Percentiles rank a stretch among this genome's conserved stretches.
These are phyloP conservation scores for Candolleomyces eurysporus DNA, from an alignment of 768 basidiomycete genomes.

Conservation along the genomic window DNA sequence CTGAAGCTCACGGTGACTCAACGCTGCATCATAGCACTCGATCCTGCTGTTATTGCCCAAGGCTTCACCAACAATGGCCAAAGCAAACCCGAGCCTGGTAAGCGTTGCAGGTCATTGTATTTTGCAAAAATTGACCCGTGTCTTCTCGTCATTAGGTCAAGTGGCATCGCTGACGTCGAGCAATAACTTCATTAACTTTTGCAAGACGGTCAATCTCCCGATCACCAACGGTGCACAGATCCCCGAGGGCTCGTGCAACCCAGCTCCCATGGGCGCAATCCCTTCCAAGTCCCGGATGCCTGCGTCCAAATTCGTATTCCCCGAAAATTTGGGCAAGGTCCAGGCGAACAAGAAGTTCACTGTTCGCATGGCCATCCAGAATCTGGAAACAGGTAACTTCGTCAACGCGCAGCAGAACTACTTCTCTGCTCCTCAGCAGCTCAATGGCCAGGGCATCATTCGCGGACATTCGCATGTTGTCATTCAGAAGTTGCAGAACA, in stretches of 20 bases:
- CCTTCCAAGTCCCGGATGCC: conserved; percentile 47
- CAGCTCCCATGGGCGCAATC: conserved; percentile 58
- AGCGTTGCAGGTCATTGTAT: conserved; percentile 40
- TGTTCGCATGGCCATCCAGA: conserved; percentile 45
- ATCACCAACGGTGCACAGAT: conserved; percentile 58
- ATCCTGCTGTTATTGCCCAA: conserved; percentile 41
- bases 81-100: conserved; percentile 33
- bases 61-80: conserved; percentile 54
- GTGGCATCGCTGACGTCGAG: conserved; percentile 53
- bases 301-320: conserved; percentile 46
- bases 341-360: conserved; percentile 48
- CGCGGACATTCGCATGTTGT: conserved; percentile 61
- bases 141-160: conserved; percentile 31
- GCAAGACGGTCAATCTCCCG: conserved; percentile 44
- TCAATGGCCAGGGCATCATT: conserved; percentile 50
- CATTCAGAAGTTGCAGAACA: conserved; percentile 47
- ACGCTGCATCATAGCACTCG: conserved; percentile 33
- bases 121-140: conserved; percentile 29
- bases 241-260: conserved; percentile 56
- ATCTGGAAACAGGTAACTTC: conserved; percentile 52
- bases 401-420: conserved; percentile 52
- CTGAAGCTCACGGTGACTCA: background rate
- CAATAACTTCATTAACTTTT: conserved; percentile 69
- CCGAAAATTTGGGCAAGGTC: conserved; percentile 44
- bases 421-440: conserved; percentile 56